Percentiles rank a stretch among this genome's conserved stretches.
These are phyloP conservation scores for Populus deltoides DNA, from an alignment of 345 rosid species.

Conservation along the genomic window DNA sequence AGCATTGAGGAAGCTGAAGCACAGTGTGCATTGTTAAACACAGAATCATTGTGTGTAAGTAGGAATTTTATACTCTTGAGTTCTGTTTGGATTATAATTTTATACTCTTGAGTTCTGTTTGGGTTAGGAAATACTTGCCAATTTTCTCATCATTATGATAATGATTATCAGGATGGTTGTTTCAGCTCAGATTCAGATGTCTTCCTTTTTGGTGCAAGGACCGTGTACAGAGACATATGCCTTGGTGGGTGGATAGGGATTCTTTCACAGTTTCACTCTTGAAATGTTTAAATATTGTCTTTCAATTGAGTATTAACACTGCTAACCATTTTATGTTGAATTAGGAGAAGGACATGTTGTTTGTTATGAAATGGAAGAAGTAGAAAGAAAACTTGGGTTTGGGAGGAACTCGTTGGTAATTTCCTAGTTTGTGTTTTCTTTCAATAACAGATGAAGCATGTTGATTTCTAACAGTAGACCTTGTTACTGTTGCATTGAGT, in stretches of 20 bases:
- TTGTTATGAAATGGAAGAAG: slow-evolving; percentile 91
- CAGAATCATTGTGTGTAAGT: slow-evolving; percentile 84
- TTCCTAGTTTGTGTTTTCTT: slow-evolving; percentile 20
- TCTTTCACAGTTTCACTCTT: slow-evolving; percentile 4
- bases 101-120: slow-evolving; percentile 7
- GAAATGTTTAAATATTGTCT: slow-evolving; percentile 1
- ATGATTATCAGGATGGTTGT: slow-evolving; percentile 76
- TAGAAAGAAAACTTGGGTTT: slow-evolving; percentile 74
- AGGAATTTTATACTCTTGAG: not conserved
- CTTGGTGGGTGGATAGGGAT: slow-evolving; percentile 49
- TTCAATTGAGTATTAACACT: not conserved
- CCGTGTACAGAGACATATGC: slow-evolving; percentile 85
- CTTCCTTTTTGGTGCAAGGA: slow-evolving; percentile 91
- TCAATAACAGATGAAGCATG: not conserved
- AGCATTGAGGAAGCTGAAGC: slow-evolving; percentile 97
- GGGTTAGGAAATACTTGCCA: not conserved
- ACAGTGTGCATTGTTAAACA: slow-evolving; percentile 79
- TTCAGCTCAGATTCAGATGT: slow-evolving; percentile 89
- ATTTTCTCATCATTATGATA: slow-evolving; percentile 3
- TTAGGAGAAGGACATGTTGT: slow-evolving; percentile 80
- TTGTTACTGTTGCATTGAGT: not conserved
- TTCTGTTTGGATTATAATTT: not conserved
- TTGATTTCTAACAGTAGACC: slow-evolving; percentile 1
- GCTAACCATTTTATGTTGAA: slow-evolving; percentile 29
- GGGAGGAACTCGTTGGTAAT: slow-evolving; percentile 90